Base-by-base conservation (phyloP, 768 basidiomycete genomes). In the Harrya chromipes region DNA sequence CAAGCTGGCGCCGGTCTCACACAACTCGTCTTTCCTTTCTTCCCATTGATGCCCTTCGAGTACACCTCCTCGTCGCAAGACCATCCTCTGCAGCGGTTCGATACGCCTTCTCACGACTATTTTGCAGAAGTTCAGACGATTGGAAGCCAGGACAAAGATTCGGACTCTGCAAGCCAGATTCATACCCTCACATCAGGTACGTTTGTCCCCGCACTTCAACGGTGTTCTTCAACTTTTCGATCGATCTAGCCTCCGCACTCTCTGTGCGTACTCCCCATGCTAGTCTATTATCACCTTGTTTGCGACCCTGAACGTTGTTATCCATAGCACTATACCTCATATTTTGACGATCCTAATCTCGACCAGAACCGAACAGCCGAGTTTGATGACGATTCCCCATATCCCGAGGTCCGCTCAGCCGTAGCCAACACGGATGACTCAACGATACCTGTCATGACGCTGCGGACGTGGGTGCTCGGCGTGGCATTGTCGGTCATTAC, bases 401-500 rank as follows among this genome's bases (percentile, higher is more conserved):
- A 86, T 59, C 81, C 83, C n/a, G 84, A 86, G 57, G 84, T 85
- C 21, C 77, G 83, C 24, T 81, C 83, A 38, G 80, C 81, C 40
- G 85, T 85, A 17, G 79, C 83, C 46, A 84, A 84, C 60, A 83
- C 82, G 3, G 87, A 88, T 59, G 85, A 87, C 63, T 77, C 79
- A 31, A 69, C 71, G 37, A 81, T 87, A 52, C 79, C 81, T 8
- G 79, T 77, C 8, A 73, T 72, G 31, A 88, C 87, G 0, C 38
- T 90, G 37, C 82, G 88, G 29, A 77, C 81, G 4, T 88, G 85
- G 85, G 67, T 77, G 6, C 73, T 94, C 40, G 93, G 94, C 42
- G 48, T 92, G 14, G 53, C 78, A 29, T 88, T 80, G 77, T 78
- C 87, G 4, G 77, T 88, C 31, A 54, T 89, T 60, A 74, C 83